Evolutionary conservation across 495 filamentous ascomycete species (phyloP).

Genomic region (Hyaloscypha variabilis): DNA sequence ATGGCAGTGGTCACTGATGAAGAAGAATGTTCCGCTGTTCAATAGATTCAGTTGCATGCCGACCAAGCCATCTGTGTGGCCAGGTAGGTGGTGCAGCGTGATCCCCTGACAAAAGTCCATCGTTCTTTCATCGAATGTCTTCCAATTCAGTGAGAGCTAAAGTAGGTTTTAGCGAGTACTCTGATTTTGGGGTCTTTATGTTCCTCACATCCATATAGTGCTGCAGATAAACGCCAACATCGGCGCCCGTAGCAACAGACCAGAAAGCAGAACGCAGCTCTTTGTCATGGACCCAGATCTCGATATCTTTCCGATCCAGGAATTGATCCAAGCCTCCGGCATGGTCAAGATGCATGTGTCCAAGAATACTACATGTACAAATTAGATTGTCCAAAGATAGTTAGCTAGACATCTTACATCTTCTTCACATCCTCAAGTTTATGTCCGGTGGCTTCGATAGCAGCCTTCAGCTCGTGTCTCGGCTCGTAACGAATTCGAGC

Average conservation of each 20-base stretch:
- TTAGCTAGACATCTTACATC: slow-evolving; percentile 22
- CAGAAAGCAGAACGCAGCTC: slow-evolving; percentile 54
- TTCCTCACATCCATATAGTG: slow-evolving; percentile 41
- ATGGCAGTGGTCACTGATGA: slow-evolving; percentile 41
- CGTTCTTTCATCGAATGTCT: slow-evolving; percentile 40
- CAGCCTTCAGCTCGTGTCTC: slow-evolving; percentile 44
- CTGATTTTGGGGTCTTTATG: neutral
- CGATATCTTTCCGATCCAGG: slow-evolving; percentile 43
- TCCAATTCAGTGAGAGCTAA: slow-evolving; percentile 33
- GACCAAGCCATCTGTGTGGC: slow-evolving; percentile 37
- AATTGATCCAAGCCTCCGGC: slow-evolving; percentile 56
- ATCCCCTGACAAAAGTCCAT: slow-evolving; percentile 42
- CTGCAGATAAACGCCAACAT: slow-evolving; percentile 46
- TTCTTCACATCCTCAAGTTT: slow-evolving; percentile 55
- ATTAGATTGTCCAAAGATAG: neutral
- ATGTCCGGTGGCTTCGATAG: slow-evolving; percentile 49
- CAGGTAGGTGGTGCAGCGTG: slow-evolving; percentile 40
- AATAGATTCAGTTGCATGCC: slow-evolving; percentile 41
- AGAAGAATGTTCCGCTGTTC: slow-evolving; percentile 39
- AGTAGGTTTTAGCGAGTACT: neutral
- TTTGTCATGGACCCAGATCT: slow-evolving; percentile 55
- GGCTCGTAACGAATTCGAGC: slow-evolving; percentile 45
- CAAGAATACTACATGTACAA: slow-evolving; percentile 41
- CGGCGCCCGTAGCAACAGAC: slow-evolving; percentile 44
- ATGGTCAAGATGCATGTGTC: slow-evolving; percentile 58